These are phyloP conservation scores for Beauveria medogensis DNA, from an alignment of 2,329 filamentous ascomycete genomes.

Conservation along the genomic window DNA sequence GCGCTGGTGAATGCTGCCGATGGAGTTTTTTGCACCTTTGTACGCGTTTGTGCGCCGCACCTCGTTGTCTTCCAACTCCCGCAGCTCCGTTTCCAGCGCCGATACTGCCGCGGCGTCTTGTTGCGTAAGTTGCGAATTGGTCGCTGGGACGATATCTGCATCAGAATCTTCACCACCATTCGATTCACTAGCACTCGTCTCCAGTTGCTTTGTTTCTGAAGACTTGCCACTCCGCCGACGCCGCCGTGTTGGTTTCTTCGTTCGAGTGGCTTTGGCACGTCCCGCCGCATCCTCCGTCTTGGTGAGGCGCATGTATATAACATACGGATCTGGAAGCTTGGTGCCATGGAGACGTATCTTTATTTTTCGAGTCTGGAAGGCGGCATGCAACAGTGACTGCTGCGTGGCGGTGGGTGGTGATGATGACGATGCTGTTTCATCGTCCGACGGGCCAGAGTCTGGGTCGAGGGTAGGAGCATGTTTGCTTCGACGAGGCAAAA, in stretches of 20 bases:
- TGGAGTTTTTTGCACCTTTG: conserved; percentile 54
- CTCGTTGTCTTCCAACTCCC: conserved; percentile 41
- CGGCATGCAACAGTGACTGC: conserved; percentile 40
- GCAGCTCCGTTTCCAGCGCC: conserved; percentile 32
- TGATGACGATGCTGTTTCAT: conserved; percentile 15
- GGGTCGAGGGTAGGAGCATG: conserved; percentile 23
- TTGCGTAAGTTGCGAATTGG: neutral
- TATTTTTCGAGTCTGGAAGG: conserved; percentile 49
- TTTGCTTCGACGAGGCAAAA: conserved; percentile 37
- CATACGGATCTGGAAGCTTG: conserved; percentile 45
- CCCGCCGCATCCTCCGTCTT: conserved; percentile 32
- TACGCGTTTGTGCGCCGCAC: conserved; percentile 58
- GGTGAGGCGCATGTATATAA: conserved; percentile 46
- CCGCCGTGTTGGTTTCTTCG: neutral
- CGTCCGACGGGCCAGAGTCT: conserved; percentile 19
- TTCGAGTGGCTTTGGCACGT: conserved; percentile 16
- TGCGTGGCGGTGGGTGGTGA: conserved; percentile 22
- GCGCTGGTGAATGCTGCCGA: conserved; percentile 60
- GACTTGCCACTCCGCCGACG: conserved; percentile 1
- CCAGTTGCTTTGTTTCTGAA: conserved; percentile 10
- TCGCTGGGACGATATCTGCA: conserved; percentile 15
- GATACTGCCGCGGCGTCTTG: conserved; percentile 18
- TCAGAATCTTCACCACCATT: conserved; percentile 13
- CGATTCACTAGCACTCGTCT: conserved; percentile 19
- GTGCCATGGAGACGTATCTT: conserved; percentile 45